Evolutionary conservation across 2,329 filamentous ascomycete species (phyloP), one percentile per base, ranked within the genome.

Genomic region (Dendryphion nanum): DNA sequence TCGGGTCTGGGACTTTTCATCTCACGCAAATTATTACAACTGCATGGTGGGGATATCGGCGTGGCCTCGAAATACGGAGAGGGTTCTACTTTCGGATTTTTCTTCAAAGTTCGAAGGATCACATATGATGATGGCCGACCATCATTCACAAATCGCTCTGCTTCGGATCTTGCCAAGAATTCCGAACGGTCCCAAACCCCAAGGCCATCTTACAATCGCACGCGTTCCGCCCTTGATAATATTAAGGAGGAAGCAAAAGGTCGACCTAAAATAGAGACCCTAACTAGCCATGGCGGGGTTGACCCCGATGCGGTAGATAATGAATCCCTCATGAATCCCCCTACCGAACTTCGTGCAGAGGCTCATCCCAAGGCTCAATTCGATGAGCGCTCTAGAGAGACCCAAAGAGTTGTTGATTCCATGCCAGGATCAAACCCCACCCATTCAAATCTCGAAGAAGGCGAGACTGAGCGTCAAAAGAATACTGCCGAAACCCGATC

Each of bases 1-100:
- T 64, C 59, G n/a, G 64, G 64, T 0, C 48, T 67, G 2, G 64
- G 64, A 2, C 51, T 65, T 1, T 64, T 64, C 43, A 66, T 66
- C 31, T 63, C 60, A 10, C 59, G 63, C 18, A 65, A 65, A 52
- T 37, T 66, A 10, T 64, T 59, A 24, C 61, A 64, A 43, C 32
- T 66, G 8, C 63, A 66, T 33, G 63, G 63, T 7, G 63, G 62
- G n/a, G 63, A 65, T 13, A 63, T 65, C 10, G 63, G 62, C 1
- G 61, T 66, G 1, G 58, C 58, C 29, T 59, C 57, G 1, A 59
- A 57, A 44, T 53, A 63, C 33, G 58, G 59, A 1, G 54, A 62
- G 42, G 63, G 62, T 5, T 63, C 59, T 1, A 66, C 62, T 2
- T 65, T 66, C 35, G 61, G 57, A 0, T 66, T 64, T 36, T 66